Conservation (phyloP, 257 asterid genomes). For the Thymus mandschuricus region DNA sequence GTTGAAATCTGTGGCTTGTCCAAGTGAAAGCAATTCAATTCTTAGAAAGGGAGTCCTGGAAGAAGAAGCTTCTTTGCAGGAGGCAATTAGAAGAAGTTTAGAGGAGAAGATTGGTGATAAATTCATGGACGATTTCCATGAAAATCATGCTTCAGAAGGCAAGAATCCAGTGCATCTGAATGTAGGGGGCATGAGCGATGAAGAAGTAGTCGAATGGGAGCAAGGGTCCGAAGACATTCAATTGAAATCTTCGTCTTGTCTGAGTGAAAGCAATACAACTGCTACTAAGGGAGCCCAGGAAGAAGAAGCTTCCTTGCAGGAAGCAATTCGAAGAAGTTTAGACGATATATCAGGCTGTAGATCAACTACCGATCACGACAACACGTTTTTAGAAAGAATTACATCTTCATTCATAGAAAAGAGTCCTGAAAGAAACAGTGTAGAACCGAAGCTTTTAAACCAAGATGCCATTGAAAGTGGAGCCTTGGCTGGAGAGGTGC, state of each 20-base stretch:
- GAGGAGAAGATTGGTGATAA: constrained; percentile 46
- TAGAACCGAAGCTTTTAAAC: constrained; percentile 20
- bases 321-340: constrained; percentile 84
- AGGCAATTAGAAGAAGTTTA: constrained; percentile 85
- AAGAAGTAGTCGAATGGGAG: constrained; percentile 78
- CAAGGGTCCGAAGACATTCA: constrained; percentile 57
- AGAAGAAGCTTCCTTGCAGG: constrained; percentile 82
- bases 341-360: constrained; percentile 38
- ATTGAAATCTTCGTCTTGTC: constrained; percentile 42
- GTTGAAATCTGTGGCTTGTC: constrained; percentile 42
- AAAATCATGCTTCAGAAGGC: constrained; percentile 29
- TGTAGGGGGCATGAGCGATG: constrained; percentile 36
- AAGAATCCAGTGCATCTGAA: constrained; percentile 18
- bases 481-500: constrained; percentile 34
- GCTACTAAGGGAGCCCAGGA: constrained; percentile 66
- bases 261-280: constrained; percentile 39
- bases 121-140: constrained; percentile 33
- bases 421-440: constrained; percentile 29
- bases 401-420: constrained; percentile 30
- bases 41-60: constrained; percentile 66
- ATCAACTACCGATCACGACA: constrained; percentile 32
- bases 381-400: constrained; percentile 33
- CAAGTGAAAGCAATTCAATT: constrained; percentile 39
- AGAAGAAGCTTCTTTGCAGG: constrained; percentile 82
- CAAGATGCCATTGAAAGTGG: constrained; percentile 35